Conservation (phyloP, 2,329 filamentous ascomycete species). For the Colletotrichum brevisporum region DNA sequence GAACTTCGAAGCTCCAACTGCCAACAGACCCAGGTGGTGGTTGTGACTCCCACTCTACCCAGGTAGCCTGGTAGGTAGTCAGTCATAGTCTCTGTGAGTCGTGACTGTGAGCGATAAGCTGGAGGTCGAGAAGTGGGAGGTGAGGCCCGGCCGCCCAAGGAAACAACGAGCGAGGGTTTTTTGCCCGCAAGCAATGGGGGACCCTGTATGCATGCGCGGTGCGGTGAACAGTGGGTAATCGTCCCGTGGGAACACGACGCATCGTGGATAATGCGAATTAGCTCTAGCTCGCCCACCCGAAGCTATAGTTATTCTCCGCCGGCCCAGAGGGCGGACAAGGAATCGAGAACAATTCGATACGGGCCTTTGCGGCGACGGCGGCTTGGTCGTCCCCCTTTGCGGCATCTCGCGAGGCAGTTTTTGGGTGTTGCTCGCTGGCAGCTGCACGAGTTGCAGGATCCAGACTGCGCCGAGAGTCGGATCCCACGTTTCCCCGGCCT, state of each 20-base stretch:
- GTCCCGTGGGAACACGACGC: conserved; percentile 13
- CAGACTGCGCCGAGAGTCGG: conserved; percentile 20
- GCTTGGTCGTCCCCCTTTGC: background rate
- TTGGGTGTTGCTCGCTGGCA: conserved; percentile 2
- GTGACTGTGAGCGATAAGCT: conserved; percentile 9
- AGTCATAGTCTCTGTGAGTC: too few relatives aligned
- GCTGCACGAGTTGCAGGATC: conserved; percentile 11
- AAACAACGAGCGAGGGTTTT: conserved; percentile 17
- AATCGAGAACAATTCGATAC: conserved; percentile 25
- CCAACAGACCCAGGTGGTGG: too few relatives aligned
- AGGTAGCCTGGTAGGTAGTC: too few relatives aligned
- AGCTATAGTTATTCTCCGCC: conserved; percentile 27
- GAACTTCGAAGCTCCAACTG: too few relatives aligned
- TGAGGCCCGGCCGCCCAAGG: background rate
- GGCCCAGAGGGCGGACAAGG: conserved; percentile 15
- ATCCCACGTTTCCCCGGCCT: conserved; percentile 21
- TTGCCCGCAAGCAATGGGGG: conserved; percentile 31
- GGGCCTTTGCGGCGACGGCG: conserved; percentile 8
- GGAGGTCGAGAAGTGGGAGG: background rate
- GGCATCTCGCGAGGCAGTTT: background rate
- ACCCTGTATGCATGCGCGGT: conserved; percentile 38
- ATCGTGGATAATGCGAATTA: conserved; percentile 29
- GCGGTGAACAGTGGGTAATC: conserved; percentile 38
- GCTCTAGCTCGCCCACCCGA: conserved; percentile 7
- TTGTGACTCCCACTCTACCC: too few relatives aligned